Evolutionary conservation across 495 filamentous ascomycete genomes (phyloP), one percentile per base, ranked within the genome.

Genomic region (Podospora australis): DNA sequence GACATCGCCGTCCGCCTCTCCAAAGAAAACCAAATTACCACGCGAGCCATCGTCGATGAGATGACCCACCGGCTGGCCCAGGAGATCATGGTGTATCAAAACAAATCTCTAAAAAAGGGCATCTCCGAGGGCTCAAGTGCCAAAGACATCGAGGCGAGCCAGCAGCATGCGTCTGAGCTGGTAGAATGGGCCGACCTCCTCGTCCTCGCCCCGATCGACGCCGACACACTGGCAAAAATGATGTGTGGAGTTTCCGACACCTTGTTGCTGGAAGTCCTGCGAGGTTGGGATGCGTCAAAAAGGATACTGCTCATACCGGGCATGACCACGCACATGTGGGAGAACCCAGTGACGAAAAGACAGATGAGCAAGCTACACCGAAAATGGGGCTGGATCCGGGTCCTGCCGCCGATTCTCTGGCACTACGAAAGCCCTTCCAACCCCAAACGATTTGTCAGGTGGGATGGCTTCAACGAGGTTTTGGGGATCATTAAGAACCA

Each of bases 101-200:
- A 78, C 49, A 57, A 56, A 28, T 62, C 57, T 38, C 41, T 74
- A 23, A 56, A 58, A 9, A 53, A 51, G 10, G 57, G 50, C 28
- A 55, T 50, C 0, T 48, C 57, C 28, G 59, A 68, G 6, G 56
- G 48, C 46, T 23, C 43, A 39, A 60, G 58, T 21, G 58, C 64
- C 10, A 55, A 57, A 23, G 66, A 70, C 22, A 66, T 77, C 56
- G 73, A 77, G 49, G 63, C 60, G 13, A 69, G 60, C 25, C 65
- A 66, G 43, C 67, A 68, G 39, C 60, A 84, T 50, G 85, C 84
- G 17, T 81, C 77, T 7, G 83, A 88, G 54, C 75, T 89, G 23
- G 83, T 84, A 52, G 80, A 86, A 55, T 95, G 88, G 88, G 87
- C 88, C n/a, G 86, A 92, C 65, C 69, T 95, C 60, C 72, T 92